Base-by-base conservation (phyloP, 1,284 basidiomycete species). In the Leccinum subrobustum region DNA sequence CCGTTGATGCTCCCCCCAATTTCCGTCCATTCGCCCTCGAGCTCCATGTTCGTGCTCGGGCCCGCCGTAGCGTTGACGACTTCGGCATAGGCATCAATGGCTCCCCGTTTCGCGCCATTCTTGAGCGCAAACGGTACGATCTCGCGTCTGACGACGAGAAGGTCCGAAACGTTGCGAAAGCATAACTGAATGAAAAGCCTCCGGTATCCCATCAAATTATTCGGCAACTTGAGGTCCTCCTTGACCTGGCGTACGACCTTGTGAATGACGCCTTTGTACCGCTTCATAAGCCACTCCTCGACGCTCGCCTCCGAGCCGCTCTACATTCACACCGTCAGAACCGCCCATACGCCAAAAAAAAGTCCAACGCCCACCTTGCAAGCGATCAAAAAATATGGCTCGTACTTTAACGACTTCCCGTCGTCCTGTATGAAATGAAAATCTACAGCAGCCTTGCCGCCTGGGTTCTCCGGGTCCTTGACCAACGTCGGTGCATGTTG, bases 361-460 rank as follows among this genome's bases (percentile, higher is more conserved):
- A 0, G 29, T 31, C 29, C 29, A 53, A 37, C 16, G 1, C 84
- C 56, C 63, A 94, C 95, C 80, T 95, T 88, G 85, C 92, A 96
- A 3, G 89, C 90, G 64, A 99, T 90, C 65, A 85, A 86, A 70
- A 99, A 98, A 76, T 99, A 99, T 0, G 97, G 97, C 73, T 98
- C 93, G 70, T 96, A 89, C 75, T 99, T 99, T 83, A 99, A 99
- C 87, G 93, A 93, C 35, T 84, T 86, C 4, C 96, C 96, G 65
- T 98, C 95, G 70, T 99, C 96, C 77, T 98, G 89, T 67, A 99
- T 95, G 70, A 99, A 99, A 76, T 98, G 98, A 68, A 90, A 98
- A 71, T 99, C 96, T 9, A 99, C 96, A 9, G 91, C 95, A 5
- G 93, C 91, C 65, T 87, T 89, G 16, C 95, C 95, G 12, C 84